A percentile compares a stretch with the other conserved stretches of the same genome.
Conservation (phyloP, 768 basidiomycete genomes). For the Leccinum incarnatum region DNA sequence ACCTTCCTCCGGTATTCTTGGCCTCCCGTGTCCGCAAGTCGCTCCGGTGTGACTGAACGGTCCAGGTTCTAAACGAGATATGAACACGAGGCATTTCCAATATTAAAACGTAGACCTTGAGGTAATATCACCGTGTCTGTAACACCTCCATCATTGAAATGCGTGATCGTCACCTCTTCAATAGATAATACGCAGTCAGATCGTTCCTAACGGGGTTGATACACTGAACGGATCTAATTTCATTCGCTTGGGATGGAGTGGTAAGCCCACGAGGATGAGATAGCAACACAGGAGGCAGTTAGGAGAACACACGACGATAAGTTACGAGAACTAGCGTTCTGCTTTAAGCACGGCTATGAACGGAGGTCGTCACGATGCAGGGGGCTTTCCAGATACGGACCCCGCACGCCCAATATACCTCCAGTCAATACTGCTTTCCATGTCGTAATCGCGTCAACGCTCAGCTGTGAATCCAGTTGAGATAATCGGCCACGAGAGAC, state of each 20-base stretch:
- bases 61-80: slow-evolving; percentile 15
- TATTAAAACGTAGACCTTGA: slow-evolving; percentile 27
- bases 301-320: slow-evolving; percentile 27
- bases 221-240: slow-evolving; percentile 16
- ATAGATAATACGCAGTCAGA: slow-evolving; percentile 23
- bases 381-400: slow-evolving; percentile 47
- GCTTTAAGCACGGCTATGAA: slow-evolving; percentile 64
- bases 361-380: slow-evolving; percentile 51
- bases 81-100: slow-evolving; percentile 30
- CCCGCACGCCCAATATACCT: slow-evolving; percentile 72
- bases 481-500: background rate
- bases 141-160: slow-evolving; percentile 28
- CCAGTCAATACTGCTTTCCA: slow-evolving; percentile 59
- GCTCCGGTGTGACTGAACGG: slow-evolving; percentile 19
- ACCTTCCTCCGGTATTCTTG: slow-evolving; percentile 17
- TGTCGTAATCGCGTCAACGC: slow-evolving; percentile 60
- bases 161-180: slow-evolving; percentile 31
- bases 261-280: slow-evolving; percentile 29
- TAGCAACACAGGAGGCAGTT: slow-evolving; percentile 29
- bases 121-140: slow-evolving; percentile 33
- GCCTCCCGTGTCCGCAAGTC: slow-evolving; percentile 11
- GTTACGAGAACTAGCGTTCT: slow-evolving; percentile 27
- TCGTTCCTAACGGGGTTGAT: slow-evolving; percentile 27
- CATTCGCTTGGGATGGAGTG: slow-evolving; percentile 19
- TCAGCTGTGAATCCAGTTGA: slow-evolving; percentile 48